These are phyloP conservation scores for Lachancea waltii DNA, from an alignment of 805 yeast species.

Conservation along the genomic window DNA sequence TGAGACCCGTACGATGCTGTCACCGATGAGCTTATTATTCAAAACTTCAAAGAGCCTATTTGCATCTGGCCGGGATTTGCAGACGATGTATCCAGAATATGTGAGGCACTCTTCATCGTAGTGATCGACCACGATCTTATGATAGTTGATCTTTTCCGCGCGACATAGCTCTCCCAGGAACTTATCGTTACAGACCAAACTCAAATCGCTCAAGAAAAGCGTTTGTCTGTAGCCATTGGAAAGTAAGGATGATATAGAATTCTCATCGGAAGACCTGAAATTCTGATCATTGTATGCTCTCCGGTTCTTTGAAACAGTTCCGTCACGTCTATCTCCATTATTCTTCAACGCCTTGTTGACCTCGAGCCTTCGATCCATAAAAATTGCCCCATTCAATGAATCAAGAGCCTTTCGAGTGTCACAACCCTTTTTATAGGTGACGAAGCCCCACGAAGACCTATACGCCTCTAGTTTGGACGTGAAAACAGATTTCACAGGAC, in stretches of 20 bases:
- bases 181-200: slow-evolving; percentile 25
- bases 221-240: slow-evolving; percentile 14
- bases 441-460: slow-evolving; percentile 35
- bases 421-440: slow-evolving; percentile 35
- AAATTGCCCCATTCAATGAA: slow-evolving; percentile 24
- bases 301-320: slow-evolving; percentile 1
- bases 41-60: slow-evolving; percentile 17
- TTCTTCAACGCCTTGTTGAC: slow-evolving; percentile 21
- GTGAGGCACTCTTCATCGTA: slow-evolving; percentile 18
- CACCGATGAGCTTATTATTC: slow-evolving; percentile 27
- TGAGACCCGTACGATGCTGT: slow-evolving; percentile 20
- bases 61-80: slow-evolving; percentile 20
- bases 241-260: too few species aligned
- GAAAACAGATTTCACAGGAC: slow-evolving; percentile 33
- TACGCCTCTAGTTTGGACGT: slow-evolving; percentile 24
- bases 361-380: slow-evolving; percentile 23
- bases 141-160: slow-evolving; percentile 22
- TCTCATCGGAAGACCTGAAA: too few species aligned
- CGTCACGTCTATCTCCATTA: slow-evolving; percentile 1
- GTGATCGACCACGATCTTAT: slow-evolving; percentile 15
- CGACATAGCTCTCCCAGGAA: slow-evolving; percentile 23
- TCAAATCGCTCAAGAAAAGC: slow-evolving; percentile 23
- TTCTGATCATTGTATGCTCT: slow-evolving; percentile 11
- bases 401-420: slow-evolving; percentile 35
- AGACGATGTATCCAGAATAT: slow-evolving; percentile 22